Evolutionary conservation across 306 rosid species (phyloP).

Genomic region (Gynostemma pentaphyllum): DNA sequence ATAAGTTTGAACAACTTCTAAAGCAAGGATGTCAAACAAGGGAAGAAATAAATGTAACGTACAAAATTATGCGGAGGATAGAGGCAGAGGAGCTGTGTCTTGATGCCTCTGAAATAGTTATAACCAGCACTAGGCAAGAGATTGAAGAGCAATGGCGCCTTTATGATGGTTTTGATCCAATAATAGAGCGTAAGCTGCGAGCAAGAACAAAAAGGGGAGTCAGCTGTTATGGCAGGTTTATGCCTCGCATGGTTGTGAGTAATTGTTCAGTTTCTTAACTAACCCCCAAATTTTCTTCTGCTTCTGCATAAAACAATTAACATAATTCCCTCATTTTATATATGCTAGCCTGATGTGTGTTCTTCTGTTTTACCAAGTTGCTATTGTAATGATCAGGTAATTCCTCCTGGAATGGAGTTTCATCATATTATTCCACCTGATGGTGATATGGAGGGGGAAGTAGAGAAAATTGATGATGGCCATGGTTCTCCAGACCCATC

Average conservation of each 20-base stretch:
- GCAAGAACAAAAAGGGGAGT: conserved; percentile 48
- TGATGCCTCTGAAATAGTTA: conserved; percentile 48
- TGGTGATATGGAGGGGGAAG: conserved; percentile 33
- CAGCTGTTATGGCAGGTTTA: conserved; percentile 45
- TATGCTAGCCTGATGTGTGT: not conserved
- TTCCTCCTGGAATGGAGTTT: conserved; percentile 64
- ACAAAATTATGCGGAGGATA: conserved; percentile 55
- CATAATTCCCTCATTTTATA: not conserved
- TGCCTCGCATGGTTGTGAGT: conserved; percentile 60
- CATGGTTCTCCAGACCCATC: conserved; percentile 34
- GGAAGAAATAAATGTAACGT: conserved; percentile 42
- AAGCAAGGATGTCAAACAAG: conserved; percentile 51
- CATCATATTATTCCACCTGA: conserved; percentile 47
- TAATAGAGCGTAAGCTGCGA: conserved; percentile 43
- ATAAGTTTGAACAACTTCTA: conserved; percentile 46
- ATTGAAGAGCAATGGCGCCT: conserved; percentile 56
- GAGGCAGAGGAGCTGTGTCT: conserved; percentile 56
- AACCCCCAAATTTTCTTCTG: not conserved
- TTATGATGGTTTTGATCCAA: conserved; percentile 61
- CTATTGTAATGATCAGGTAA: conserved; percentile 23
- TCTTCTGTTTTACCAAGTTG: not conserved
- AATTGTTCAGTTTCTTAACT: not conserved
- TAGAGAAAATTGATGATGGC: conserved; percentile 28
- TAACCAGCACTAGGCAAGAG: conserved; percentile 60
- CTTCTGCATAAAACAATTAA: not conserved